Conservation (phyloP, 495 filamentous ascomycete genomes). For the Pyronema domesticum region DNA sequence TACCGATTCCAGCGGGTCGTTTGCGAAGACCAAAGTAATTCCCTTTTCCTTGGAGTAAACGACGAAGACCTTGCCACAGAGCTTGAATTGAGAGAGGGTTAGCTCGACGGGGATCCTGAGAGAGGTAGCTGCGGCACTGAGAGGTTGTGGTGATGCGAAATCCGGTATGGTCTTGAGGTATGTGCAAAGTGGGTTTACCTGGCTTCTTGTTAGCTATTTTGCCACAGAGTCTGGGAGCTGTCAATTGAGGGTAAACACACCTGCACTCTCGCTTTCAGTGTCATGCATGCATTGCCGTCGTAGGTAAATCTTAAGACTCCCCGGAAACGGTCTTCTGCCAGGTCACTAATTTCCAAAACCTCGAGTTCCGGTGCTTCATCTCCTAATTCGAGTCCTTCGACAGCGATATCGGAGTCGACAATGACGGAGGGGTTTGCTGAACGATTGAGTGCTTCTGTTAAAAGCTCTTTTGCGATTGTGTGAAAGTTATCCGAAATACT, state of each 20-base stretch:
- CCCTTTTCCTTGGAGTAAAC: conserved; percentile 94
- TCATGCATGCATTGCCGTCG: conserved; percentile 77
- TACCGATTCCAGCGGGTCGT: conserved; percentile 89
- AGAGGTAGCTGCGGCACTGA: conserved; percentile 62
- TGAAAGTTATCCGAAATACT: conserved; percentile 46
- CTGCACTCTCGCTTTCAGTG: conserved; percentile 80
- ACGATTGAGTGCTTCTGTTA: conserved; percentile 87
- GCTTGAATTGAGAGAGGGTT: conserved; percentile 79
- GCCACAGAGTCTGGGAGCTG: background rate
- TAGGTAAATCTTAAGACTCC: conserved; percentile 98
- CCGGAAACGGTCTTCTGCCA: conserved; percentile 86
- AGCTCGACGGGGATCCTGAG: conserved; percentile 94
- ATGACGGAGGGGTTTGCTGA: conserved; percentile 94
- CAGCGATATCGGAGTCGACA: conserved; percentile 80
- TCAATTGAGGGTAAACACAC: conserved; percentile 27
- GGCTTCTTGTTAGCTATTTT: conserved; percentile 1
- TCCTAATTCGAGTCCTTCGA: conserved; percentile 88
- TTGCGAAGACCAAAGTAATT: conserved; percentile 83
- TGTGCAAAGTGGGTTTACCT: conserved; percentile 87
- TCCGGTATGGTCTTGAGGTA: conserved; percentile 75
- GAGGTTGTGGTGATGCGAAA: conserved; percentile 75
- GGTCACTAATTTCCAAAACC: conserved; percentile 85
- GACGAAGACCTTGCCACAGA: conserved; percentile 93
- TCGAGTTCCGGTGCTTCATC: conserved; percentile 78
- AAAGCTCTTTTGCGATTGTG: conserved; percentile 69